Conservation (phyloP, 129 eudicot species). For the Centaurea solstitialis region DNA sequence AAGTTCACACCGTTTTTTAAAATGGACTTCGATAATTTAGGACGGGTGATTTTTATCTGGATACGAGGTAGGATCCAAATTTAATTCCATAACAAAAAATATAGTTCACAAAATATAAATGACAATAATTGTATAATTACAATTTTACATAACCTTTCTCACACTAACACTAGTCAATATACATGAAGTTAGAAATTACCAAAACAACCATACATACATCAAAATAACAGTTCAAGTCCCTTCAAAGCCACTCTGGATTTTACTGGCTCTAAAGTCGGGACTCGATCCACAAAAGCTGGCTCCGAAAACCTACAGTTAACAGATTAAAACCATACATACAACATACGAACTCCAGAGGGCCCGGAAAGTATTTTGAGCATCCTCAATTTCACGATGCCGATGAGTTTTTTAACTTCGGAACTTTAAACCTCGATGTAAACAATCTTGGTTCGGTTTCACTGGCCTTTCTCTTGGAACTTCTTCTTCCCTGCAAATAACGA, state of each 20-base stretch:
- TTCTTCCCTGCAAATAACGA: constrained; percentile 39
- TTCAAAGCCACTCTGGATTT: not conserved
- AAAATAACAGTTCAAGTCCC: not conserved
- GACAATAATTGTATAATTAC: too few species aligned
- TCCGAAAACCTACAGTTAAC: not conserved
- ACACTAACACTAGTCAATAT: not conserved
- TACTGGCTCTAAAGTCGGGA: not conserved
- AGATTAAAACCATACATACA: not conserved
- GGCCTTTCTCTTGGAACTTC: constrained; percentile 57
- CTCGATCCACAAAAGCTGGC: not conserved
- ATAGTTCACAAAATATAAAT: too few species aligned
- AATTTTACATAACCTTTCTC: not conserved
- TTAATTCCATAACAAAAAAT: too few species aligned
- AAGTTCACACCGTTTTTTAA: too few species aligned
- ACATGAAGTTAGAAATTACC: not conserved
- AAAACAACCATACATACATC: not conserved
- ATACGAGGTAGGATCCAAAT: too few species aligned
- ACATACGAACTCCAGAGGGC: not conserved
- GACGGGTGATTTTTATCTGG: too few species aligned
- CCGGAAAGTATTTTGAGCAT: not conserved
- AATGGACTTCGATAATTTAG: too few species aligned
- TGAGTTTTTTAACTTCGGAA: constrained; percentile 56
- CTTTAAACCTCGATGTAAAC: constrained; percentile 64
- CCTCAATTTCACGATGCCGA: not conserved
- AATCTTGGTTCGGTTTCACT: constrained; percentile 39